Conservation (phyloP, 2,329 filamentous ascomycete genomes). For the Didymella exigua region DNA sequence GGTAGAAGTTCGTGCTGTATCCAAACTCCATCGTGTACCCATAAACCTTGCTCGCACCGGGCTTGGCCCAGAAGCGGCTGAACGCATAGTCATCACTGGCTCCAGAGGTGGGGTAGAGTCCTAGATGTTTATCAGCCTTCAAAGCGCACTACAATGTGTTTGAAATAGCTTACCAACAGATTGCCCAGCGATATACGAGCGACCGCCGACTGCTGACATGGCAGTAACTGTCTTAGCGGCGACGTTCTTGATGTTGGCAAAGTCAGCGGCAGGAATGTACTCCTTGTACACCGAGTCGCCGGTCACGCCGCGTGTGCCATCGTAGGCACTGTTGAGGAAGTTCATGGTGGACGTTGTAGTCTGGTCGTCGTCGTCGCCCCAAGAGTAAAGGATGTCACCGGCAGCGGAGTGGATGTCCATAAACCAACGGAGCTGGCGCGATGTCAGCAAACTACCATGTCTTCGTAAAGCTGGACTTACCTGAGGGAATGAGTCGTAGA, state of each 20-base stretch:
- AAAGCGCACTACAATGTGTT: too few species aligned
- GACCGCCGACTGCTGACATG: slow-evolving; percentile 48
- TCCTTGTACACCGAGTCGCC: slow-evolving; percentile 60
- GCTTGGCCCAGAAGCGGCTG: slow-evolving; percentile 44
- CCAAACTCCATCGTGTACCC: slow-evolving; percentile 51
- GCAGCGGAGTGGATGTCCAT: slow-evolving; percentile 63
- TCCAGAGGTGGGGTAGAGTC: slow-evolving; percentile 48
- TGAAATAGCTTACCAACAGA: too few species aligned
- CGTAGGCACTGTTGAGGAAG: slow-evolving; percentile 60
- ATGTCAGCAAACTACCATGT: neutral
- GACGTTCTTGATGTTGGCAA: slow-evolving; percentile 42
- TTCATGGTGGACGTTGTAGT: slow-evolving; percentile 54
- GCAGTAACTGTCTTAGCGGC: slow-evolving; percentile 42
- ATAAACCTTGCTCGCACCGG: slow-evolving; percentile 48
- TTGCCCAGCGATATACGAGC: slow-evolving; percentile 41
- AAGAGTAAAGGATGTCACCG: slow-evolving; percentile 61
- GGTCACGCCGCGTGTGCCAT: slow-evolving; percentile 58
- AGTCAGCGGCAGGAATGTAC: slow-evolving; percentile 47
- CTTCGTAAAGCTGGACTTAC: neutral
- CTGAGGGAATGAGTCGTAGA: slow-evolving; percentile 57
- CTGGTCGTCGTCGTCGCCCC: slow-evolving; percentile 63
- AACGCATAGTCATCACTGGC: slow-evolving; percentile 50
- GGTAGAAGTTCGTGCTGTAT: slow-evolving; percentile 50
- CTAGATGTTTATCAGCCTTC: too few species aligned
- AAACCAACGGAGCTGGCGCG: slow-evolving; percentile 57